Percentiles rank a stretch among this genome's conserved stretches.
These are phyloP conservation scores for Ceratorhiza oryzae-sativae DNA, from an alignment of 1,284 basidiomycete genomes.

Conservation along the genomic window DNA sequence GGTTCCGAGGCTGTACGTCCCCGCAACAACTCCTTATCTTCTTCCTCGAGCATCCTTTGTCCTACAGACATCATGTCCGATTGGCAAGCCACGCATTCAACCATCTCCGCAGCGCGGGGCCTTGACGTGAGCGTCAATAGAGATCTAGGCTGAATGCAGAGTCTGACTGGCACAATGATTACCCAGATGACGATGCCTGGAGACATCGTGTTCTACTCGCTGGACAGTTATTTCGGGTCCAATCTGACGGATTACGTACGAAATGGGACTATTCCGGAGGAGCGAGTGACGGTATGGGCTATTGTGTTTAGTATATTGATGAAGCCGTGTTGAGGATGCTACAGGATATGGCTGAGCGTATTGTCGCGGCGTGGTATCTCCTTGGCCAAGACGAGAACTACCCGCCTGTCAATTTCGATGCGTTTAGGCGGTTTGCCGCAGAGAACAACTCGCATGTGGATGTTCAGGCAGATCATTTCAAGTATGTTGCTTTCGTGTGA, in stretches of 20 bases:
- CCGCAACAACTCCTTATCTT: not conserved
- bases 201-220: slow-evolving; percentile 37
- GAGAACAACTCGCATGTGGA: slow-evolving; percentile 60
- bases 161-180: not conserved
- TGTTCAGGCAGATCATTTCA: slow-evolving; percentile 49
- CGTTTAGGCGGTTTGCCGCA: slow-evolving; percentile 47
- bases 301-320: too few species aligned
- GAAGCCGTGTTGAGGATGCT: too few species aligned
- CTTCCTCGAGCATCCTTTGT: not conserved
- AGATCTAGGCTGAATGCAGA: too few species aligned
- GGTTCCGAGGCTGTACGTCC: slow-evolving; percentile 54
- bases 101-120: slow-evolving; percentile 38
- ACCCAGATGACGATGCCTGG: slow-evolving; percentile 43
- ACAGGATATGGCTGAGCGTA: slow-evolving; percentile 45
- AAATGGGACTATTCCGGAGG: slow-evolving; percentile 69
- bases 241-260: slow-evolving; percentile 72
- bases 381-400: slow-evolving; percentile 49
- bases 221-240: slow-evolving; percentile 61
- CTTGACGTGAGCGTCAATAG: slow-evolving; percentile 42
- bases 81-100: slow-evolving; percentile 44
- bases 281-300: slow-evolving; percentile 58
- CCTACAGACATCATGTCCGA: slow-evolving; percentile 49
- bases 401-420: slow-evolving; percentile 43
- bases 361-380: slow-evolving; percentile 52
- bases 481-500: too few species aligned